phyloP scores from a whole-genome alignment of 78 protist species.

The Anaeramoeba flamelloides region DNA sequence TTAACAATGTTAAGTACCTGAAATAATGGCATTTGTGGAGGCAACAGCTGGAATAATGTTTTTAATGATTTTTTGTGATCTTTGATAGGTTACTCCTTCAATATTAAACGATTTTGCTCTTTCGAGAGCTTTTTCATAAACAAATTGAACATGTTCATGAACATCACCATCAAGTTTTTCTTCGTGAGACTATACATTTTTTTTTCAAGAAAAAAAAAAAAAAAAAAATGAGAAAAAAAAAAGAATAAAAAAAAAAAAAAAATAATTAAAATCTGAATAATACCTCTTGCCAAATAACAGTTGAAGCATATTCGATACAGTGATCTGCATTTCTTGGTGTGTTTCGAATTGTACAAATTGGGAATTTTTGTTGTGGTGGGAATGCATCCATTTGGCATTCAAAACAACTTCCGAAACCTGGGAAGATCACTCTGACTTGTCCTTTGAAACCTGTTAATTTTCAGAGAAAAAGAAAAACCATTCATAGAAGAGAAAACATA shows the following conservation, averaged over 20 bases:
- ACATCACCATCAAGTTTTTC: constrained; percentile 60
- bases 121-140: constrained; percentile 41
- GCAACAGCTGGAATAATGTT: constrained; percentile 94
- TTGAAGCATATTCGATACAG: constrained; percentile 70
- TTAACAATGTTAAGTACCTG: constrained; percentile 41
- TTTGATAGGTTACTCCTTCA: constrained; percentile 63
- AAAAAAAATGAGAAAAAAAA: no score
- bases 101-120: constrained; percentile 70
- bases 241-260: no score
- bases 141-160: constrained; percentile 72
- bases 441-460: constrained; percentile 90
- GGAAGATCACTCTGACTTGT: constrained; percentile 74
- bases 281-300: neutral
- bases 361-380: constrained; percentile 71
- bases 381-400: constrained; percentile 70
- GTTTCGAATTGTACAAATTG: constrained; percentile 84
- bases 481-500: no score
- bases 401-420: constrained; percentile 65
- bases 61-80: constrained; percentile 79
- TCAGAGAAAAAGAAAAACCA: no score
- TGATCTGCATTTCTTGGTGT: constrained; percentile 85
- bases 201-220: neutral
- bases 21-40: constrained; percentile 86
- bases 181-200: neutral
- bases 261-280: neutral